Base-by-base conservation (phyloP, 1,139 yeast species). In the Sugiyamaella castrensis region DNA sequence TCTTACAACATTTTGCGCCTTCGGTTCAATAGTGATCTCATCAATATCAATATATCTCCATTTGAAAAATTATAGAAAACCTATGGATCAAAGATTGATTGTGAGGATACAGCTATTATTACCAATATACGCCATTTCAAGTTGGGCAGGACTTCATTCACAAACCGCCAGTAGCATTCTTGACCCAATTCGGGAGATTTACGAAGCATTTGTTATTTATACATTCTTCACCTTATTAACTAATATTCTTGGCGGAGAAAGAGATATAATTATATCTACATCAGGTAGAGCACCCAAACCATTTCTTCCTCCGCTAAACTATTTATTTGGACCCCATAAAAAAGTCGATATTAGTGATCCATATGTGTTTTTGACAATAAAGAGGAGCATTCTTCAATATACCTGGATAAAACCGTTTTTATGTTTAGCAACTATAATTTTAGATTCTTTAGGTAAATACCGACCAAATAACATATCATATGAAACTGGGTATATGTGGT, bases 201-300 rank as follows among this genome's bases (percentile, higher is more conserved):
- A 92, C 66, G 99, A 94, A 67, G 96, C 98, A 0, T 87, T 94
- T 68, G 97, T 91, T 39, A 87, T 92, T 38, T 94, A 92, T 66
- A 89, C 97, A 2, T 92, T 92, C 66, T 91, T 87, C 70, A 79
- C 92, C 24, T 73, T 91, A 35, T 71, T 94, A 49, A 88, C 95
- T 1, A 80, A 83, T 54, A 78, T 88, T 73, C 75, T 92, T 10
- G 98, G 98, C 0, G 99, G 98, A 27, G 98, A 92, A 64, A 71
- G 95, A 43, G 81, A 80, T 55, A 88, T 92, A 34, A 84, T 92
- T 32, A 79, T 87, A 45, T 70, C 73, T 57, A 77, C 92, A 8
- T 78, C 87, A 49, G 94, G 95, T 1, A 71, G 95, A 46, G 75
- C 78, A 30, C 95, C 96, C 0, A 81, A 82, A 10, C 62, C 68